These are phyloP conservation scores for Linnemannia zychae DNA, from an alignment of 192 early-diverging fungal species.

Conservation along the genomic window DNA sequence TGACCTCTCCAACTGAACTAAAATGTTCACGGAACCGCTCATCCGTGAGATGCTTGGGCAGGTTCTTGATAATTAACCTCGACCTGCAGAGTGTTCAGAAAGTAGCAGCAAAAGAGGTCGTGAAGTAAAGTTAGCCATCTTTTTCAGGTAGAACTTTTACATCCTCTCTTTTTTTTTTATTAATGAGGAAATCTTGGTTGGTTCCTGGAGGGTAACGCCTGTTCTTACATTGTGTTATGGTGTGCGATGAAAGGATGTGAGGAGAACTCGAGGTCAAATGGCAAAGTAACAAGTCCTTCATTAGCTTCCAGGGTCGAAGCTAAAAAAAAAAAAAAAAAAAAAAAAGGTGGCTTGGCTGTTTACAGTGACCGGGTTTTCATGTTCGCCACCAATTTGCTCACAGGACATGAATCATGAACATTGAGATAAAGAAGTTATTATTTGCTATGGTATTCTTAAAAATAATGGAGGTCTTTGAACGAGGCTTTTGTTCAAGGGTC, in stretches of 20 bases:
- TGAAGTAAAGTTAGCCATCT: neutral
- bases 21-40: constrained; percentile 93
- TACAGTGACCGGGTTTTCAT: neutral
- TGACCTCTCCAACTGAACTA: constrained; percentile 85
- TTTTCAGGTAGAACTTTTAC: neutral
- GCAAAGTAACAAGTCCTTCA: neutral
- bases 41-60: constrained; percentile 91
- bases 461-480: neutral
- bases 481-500: neutral
- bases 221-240: neutral
- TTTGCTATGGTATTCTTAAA: neutral
- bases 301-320: neutral
- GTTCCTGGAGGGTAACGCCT: neutral
- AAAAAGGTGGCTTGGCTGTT: constrained; percentile 3
- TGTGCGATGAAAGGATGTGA: constrained; percentile 1
- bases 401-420: too few relatives aligned
- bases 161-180: neutral
- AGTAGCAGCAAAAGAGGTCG: neutral
- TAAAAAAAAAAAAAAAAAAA: constrained; percentile 2
- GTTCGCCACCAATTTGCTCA: neutral
- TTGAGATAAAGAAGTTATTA: neutral
- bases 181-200: neutral
- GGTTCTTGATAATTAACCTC: constrained; percentile 95
- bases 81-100: constrained; percentile 35
- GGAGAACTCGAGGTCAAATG: neutral